Percentiles rank a stretch among this genome's conserved stretches.
Conservation (phyloP, 2,329 filamentous ascomycete species). For the Ceratocystiopsis sp. region DNA sequence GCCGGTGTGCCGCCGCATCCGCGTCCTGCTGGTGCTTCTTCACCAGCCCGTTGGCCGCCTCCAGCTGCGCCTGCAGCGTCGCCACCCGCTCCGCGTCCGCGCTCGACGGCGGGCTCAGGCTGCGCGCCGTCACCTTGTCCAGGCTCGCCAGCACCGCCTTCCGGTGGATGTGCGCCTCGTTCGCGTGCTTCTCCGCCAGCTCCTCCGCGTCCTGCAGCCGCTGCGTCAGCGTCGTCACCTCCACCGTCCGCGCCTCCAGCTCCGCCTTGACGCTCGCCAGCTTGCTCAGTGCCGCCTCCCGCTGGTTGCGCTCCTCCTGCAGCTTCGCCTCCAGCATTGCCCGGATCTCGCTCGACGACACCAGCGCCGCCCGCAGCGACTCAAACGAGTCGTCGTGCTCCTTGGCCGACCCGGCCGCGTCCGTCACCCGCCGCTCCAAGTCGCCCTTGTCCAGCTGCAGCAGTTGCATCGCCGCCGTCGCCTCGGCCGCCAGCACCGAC, state of each 20-base stretch:
- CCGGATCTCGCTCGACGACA: slow-evolving; percentile 63
- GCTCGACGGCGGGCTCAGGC: slow-evolving; percentile 23
- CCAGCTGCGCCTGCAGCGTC: slow-evolving; percentile 65
- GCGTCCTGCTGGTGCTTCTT: slow-evolving; percentile 82
- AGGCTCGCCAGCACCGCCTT: slow-evolving; percentile 69
- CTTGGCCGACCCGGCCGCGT: slow-evolving; percentile 46
- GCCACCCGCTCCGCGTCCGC: slow-evolving; percentile 47
- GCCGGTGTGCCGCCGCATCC: slow-evolving; percentile 69
- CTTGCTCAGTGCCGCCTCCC: slow-evolving; percentile 61
- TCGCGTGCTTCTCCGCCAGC: slow-evolving; percentile 68
- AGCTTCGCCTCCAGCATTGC: slow-evolving; percentile 62
- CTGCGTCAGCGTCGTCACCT: slow-evolving; percentile 58
- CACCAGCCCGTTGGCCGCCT: slow-evolving; percentile 60
- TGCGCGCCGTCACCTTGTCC: slow-evolving; percentile 47
- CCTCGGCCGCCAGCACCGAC: slow-evolving; percentile 59
- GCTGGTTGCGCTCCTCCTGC: slow-evolving; percentile 61
- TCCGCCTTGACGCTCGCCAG: slow-evolving; percentile 62
- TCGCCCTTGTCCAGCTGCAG: slow-evolving; percentile 79
- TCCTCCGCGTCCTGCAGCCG: slow-evolving; percentile 76
- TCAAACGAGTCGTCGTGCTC: slow-evolving; percentile 56
- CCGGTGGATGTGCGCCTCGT: slow-evolving; percentile 74
- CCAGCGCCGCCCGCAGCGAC: slow-evolving; percentile 60
- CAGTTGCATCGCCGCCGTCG: slow-evolving; percentile 55
- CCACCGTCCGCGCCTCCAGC: slow-evolving; percentile 62
- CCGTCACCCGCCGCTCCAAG: slow-evolving; percentile 49